Conservation (phyloP, 345 rosid species). For the Gossypium arboreum region DNA sequence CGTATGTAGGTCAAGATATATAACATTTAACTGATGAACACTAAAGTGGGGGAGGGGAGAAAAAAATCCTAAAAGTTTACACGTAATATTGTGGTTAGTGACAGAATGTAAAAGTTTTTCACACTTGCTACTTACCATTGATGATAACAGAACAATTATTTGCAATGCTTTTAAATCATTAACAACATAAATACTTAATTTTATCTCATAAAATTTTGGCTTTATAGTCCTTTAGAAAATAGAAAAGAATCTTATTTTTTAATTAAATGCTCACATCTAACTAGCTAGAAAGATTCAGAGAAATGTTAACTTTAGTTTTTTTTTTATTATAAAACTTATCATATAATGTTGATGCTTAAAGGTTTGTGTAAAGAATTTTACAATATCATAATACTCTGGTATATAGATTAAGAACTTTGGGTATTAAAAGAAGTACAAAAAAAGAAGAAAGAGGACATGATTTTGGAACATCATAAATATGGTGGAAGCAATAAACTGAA, state of each 20-base stretch:
- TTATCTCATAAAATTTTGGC: background rate
- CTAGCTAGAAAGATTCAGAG: background rate
- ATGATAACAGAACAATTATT: background rate
- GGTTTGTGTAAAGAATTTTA: background rate
- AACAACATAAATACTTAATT: background rate
- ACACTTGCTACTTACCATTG: background rate
- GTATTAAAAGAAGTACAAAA: background rate
- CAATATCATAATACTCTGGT: background rate
- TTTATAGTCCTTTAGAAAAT: slow-evolving; percentile 4
- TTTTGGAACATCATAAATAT: background rate
- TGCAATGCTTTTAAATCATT: background rate
- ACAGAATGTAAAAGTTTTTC: background rate
- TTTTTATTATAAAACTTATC: background rate
- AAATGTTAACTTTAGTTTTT: background rate
- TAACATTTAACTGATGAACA: background rate
- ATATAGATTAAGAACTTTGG: background rate
- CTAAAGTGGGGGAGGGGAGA: background rate
- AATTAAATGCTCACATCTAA: background rate
- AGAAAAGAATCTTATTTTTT: background rate
- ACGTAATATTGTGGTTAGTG: background rate
- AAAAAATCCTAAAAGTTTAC: background rate
- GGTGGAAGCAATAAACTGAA: background rate
- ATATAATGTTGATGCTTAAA: background rate
- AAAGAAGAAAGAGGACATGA: background rate
- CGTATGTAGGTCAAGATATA: background rate